Conservation (phyloP, 1,284 basidiomycete genomes). For the Ustilago crameri region DNA sequence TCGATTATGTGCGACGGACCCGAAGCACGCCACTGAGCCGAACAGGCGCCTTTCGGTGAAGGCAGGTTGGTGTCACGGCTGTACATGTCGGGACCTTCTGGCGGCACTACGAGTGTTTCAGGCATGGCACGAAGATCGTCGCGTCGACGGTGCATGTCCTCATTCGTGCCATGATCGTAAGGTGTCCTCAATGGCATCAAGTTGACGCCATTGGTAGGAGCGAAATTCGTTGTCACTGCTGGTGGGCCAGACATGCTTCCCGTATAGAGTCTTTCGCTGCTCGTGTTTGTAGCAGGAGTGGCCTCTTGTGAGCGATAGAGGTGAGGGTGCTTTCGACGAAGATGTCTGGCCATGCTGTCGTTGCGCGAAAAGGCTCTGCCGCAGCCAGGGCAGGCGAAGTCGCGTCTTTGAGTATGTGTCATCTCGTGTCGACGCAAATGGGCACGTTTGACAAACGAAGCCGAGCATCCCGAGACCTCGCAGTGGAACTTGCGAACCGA, state of each 20-base stretch:
- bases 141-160: constrained; percentile 6
- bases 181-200: constrained; percentile 21
- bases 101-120: constrained; percentile 4
- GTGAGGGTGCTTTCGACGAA: constrained; percentile 45
- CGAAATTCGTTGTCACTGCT: neutral
- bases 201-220: constrained; percentile 11
- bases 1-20: constrained; percentile 2
- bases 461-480: constrained; percentile 35
- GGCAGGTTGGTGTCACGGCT: constrained; percentile 4
- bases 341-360: constrained; percentile 46
- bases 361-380: constrained; percentile 38
- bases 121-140: constrained; percentile 3
- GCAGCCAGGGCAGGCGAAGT: constrained; percentile 43
- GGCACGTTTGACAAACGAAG: constrained; percentile 47
- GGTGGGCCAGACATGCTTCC: constrained; percentile 6
- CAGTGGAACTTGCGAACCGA: constrained; percentile 39
- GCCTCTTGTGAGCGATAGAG: constrained; percentile 21
- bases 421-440: constrained; percentile 48
- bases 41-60: constrained; percentile 5
- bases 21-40: constrained; percentile 10
- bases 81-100: constrained; percentile 5
- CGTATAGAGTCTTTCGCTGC: constrained; percentile 15
- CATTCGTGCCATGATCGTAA: constrained; percentile 10
- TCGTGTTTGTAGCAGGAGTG: neutral
- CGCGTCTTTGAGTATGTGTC: constrained; percentile 43